Base-by-base conservation (phyloP, 257 asterid genomes). In the Prunella vulgaris region DNA sequence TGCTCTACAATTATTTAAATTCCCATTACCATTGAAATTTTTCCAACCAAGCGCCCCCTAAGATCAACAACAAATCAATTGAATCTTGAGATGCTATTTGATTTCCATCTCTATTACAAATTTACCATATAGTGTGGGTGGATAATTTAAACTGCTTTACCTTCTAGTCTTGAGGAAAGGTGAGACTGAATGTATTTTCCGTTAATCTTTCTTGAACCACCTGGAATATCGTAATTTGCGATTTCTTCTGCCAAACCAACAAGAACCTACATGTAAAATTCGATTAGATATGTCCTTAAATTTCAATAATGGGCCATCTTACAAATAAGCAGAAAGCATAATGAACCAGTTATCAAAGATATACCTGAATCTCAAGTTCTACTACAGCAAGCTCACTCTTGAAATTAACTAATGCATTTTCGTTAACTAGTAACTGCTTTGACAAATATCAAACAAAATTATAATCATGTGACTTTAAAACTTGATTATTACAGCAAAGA, bases 141-240 rank as follows among this genome's bases (percentile, higher is more conserved):
- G n/a, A n/a, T n/a, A n/a, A n/a, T 1, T 25, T 25, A 3, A 53
- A 42, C 60, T 49, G 33, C 13, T 51, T 59, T 79, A 94, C 99
- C 96, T 85, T 82, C 64, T 30, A 94, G 83, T 49, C 89, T 84
- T 33, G 87, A 71, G 28, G 84, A 83, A 22, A 94, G 93, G 84
- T 81, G 92, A 64, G 95, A 89, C 76, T 94, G 97, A 76, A 91
- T 79, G 67, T 86, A 91, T 74, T 78, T 94, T 46, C 99, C 97
- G 37, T 86, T 86, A 52, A 94, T 87, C 85, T 86, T 91, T 78
- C 95, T 84, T 6, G 97, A 87, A 66, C 95, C 95, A 61, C 68
- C 60, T 14, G 99, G 93, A 77, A 94, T 83, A 38, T 74, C 69
- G 74, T 81, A 78, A 22, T 78, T 84, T 64, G 88, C 82, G 54